Conservation (phyloP, 2,329 filamentous ascomycete species). For the Ciborinia camelliae region DNA sequence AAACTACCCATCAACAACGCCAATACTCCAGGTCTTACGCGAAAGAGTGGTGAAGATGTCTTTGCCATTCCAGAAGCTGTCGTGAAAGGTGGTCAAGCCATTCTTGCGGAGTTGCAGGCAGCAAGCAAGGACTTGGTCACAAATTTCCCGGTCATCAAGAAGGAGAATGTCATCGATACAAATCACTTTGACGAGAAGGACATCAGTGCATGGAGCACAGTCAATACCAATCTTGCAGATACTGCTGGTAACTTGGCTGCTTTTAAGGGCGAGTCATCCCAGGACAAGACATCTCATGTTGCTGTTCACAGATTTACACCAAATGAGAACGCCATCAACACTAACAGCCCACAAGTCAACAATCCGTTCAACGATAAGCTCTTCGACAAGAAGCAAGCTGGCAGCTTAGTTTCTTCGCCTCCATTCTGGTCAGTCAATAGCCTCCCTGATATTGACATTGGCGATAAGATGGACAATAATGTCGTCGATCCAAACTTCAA, state of each 20-base stretch:
- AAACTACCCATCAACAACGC: not conserved
- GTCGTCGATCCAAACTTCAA: not conserved
- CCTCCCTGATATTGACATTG: conserved; percentile 20
- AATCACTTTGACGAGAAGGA: not conserved
- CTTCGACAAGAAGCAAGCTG: not conserved
- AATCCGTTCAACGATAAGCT: not conserved
- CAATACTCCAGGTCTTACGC: not conserved
- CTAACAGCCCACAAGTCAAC: not conserved
- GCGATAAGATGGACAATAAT: conserved; percentile 21
- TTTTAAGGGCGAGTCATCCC: not conserved
- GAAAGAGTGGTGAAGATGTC: not conserved
- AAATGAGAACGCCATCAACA: not conserved
- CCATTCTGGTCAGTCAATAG: conserved; percentile 15
- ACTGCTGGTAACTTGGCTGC: not conserved
- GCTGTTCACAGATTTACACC: conserved; percentile 4
- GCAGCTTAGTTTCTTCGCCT: conserved; percentile 6
- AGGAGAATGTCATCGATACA: not conserved
- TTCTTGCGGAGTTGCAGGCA: not conserved
- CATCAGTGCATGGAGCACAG: not conserved
- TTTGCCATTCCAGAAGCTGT: not conserved
- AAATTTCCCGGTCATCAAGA: not conserved
- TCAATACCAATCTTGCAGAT: not conserved
- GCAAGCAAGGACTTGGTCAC: not conserved
- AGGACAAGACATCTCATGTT: not conserved
- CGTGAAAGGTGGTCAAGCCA: not conserved